phyloP scores from a whole-genome alignment of 495 filamentous ascomycete species.

The Neurospora pannonica region DNA sequence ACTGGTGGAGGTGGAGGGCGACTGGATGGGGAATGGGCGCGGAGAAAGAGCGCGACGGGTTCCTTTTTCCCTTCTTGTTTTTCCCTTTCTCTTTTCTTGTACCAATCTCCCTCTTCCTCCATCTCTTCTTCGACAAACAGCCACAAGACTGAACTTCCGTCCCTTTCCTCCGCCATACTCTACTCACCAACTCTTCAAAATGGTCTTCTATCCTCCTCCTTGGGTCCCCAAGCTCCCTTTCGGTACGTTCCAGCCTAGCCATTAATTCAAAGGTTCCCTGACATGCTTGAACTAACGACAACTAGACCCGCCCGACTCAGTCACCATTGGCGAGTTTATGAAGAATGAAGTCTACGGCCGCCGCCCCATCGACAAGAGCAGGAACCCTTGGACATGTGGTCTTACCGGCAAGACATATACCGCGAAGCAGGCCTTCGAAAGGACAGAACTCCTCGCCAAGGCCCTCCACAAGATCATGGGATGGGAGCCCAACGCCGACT shows the following conservation, averaged over 20 bases:
- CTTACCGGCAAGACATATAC: slow-evolving; percentile 65
- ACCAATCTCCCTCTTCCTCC: not conserved
- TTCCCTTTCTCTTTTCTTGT: not conserved
- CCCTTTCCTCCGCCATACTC: not conserved
- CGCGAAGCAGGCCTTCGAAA: slow-evolving; percentile 51
- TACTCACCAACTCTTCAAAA: slow-evolving; percentile 25
- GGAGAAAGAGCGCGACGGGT: not conserved
- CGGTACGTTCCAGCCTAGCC: slow-evolving; percentile 20
- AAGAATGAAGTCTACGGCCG: slow-evolving; percentile 64
- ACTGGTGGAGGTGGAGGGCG: not conserved
- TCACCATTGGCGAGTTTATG: slow-evolving; percentile 75
- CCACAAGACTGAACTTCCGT: not conserved
- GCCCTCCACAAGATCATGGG: slow-evolving; percentile 62
- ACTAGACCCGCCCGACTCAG: slow-evolving; percentile 58
- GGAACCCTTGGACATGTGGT: slow-evolving; percentile 74
- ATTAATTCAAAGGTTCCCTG: not conserved
- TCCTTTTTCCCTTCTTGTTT: not conserved
- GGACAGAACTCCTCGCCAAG: slow-evolving; percentile 61
- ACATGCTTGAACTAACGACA: slow-evolving; percentile 2
- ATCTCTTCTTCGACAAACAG: not conserved
- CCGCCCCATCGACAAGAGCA: slow-evolving; percentile 50
- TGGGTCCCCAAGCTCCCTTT: slow-evolving; percentile 60
- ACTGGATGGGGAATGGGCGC: not conserved
- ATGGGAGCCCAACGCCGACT: slow-evolving; percentile 64
- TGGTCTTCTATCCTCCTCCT: slow-evolving; percentile 71